Conservation (phyloP, 495 filamentous ascomycete genomes). For the Penicillium coffeae region DNA sequence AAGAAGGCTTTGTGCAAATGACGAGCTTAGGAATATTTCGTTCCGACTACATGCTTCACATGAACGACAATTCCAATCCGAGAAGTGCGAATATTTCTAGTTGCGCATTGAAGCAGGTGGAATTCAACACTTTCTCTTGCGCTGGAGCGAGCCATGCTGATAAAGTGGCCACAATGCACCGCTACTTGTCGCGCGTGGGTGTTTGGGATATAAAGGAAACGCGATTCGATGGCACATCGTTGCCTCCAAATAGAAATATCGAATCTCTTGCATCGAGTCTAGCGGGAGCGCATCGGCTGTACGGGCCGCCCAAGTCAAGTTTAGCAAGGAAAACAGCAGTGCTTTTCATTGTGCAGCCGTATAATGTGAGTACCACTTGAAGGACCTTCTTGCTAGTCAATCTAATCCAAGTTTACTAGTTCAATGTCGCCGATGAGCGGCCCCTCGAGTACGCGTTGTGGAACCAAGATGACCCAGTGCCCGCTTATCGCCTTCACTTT, state of each 20-base stretch:
- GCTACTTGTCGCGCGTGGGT: constrained; percentile 22
- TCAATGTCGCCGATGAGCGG: constrained; percentile 81
- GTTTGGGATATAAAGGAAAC: constrained; percentile 14
- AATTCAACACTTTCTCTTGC: constrained; percentile 89
- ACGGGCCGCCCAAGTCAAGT: constrained; percentile 44
- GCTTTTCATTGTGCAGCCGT: constrained; percentile 75
- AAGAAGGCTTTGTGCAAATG: constrained; percentile 55
- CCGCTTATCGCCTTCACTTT: constrained; percentile 57
- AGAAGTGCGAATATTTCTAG: not conserved
- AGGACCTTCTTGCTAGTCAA: not conserved
- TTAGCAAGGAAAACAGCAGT: constrained; percentile 37
- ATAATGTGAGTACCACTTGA: constrained; percentile 42
- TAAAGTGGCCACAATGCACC: constrained; percentile 64
- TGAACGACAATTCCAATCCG: not conserved
- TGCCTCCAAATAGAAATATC: constrained; percentile 62
- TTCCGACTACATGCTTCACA: constrained; percentile 88
- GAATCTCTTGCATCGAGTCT: constrained; percentile 60
- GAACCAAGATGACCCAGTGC: constrained; percentile 50
- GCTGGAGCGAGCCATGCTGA: constrained; percentile 63
- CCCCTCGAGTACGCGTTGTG: constrained; percentile 40
- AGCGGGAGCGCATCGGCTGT: constrained; percentile 60
- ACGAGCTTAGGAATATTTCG: constrained; percentile 76
- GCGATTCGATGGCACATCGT: constrained; percentile 24
- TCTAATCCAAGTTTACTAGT: constrained; percentile 10
- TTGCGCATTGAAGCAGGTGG: constrained; percentile 71